These are phyloP conservation scores for Tritrichomonas musculus DNA, from an alignment of 208 protist genomes.

Conservation along the genomic window DNA sequence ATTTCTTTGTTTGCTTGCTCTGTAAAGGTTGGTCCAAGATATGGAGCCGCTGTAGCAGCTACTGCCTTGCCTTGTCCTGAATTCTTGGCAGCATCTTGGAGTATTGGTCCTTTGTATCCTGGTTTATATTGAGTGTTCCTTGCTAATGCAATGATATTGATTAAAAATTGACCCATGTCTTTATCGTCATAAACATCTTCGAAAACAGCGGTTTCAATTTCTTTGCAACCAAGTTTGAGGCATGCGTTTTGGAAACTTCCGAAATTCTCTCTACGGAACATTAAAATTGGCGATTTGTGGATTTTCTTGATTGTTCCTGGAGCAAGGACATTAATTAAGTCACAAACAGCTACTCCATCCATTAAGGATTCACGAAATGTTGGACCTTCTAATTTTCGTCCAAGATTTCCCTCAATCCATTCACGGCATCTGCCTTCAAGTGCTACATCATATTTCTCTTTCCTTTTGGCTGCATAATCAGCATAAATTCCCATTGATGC, in stretches of 20 bases:
- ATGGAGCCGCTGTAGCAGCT: not conserved
- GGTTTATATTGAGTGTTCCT: not conserved
- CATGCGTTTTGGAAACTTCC: not conserved
- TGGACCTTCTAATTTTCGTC: not conserved
- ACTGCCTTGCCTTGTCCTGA: no score
- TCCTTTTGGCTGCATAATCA: not conserved
- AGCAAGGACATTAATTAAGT: not conserved
- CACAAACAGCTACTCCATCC: not conserved
- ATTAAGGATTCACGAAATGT: not conserved
- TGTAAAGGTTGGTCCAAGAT: no score
- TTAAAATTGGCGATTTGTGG: not conserved
- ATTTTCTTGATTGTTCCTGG: not conserved
- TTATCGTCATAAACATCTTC: constrained; percentile 25
- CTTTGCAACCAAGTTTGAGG: not conserved
- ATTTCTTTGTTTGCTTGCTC: no score
- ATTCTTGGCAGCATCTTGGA: not conserved
- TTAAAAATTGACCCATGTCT: not conserved
- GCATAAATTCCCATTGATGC: not conserved
- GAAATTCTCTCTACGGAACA: constrained; percentile 13
- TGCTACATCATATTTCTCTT: not conserved
- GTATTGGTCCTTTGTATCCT: constrained; percentile 19
- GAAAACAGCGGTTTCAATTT: not conserved
- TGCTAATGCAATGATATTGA: not conserved
- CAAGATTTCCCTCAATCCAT: not conserved
- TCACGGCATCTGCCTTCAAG: not conserved